Evolutionary conservation across 768 basidiomycete genomes (phyloP), one percentile per base, ranked within the genome.

Genomic region (Psilocybe cubensis): DNA sequence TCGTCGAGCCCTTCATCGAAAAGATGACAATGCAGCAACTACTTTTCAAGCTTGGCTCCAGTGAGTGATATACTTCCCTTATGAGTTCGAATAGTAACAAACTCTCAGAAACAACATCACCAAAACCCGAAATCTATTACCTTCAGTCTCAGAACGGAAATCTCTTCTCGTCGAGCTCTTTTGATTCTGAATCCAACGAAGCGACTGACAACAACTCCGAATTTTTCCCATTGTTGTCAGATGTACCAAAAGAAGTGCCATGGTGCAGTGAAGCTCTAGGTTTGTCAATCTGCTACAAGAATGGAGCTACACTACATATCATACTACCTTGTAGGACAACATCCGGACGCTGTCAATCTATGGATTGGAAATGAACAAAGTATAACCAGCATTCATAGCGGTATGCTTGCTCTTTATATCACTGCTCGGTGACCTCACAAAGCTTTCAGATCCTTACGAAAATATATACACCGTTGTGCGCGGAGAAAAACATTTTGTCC

Each of bases 111-210:
- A 41, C 17, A 40, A 25, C 27, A 8, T 12, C 17, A 74, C 76
- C 77, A 57, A 58, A 66, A 50, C 61, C 64, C 6, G 74, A 80
- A 41, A 79, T 89, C 14, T 73, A 78, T 61, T 96, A 96, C 70
- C 78, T 97, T 3, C 95, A 97, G 70, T 92, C 90, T 3, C 94
- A 97, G 70, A 93, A 96, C 68, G 95, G 95, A 8, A 98, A 97
- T 69, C 58, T 96, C 23, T 93, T 83, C 64, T 79, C 84, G 1
- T 68, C 64, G 62, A 63, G 65, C 24, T 79, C 75, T 64, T 82
- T 79, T 61, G 68, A 75, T 18, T 11, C 61, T 65, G 1, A 61
- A 54, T n/a, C n/a, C n/a, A n/a, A n/a, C n/a, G 42, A 56, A 44
- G 63, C 55, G 43, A 61, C 55, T 45, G 63, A 53, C 46, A 62